Evolutionary conservation across 352 stramenopile genomes (phyloP), one percentile per base, ranked within the genome.

Genomic region (Blastocystis sp.): DNA sequence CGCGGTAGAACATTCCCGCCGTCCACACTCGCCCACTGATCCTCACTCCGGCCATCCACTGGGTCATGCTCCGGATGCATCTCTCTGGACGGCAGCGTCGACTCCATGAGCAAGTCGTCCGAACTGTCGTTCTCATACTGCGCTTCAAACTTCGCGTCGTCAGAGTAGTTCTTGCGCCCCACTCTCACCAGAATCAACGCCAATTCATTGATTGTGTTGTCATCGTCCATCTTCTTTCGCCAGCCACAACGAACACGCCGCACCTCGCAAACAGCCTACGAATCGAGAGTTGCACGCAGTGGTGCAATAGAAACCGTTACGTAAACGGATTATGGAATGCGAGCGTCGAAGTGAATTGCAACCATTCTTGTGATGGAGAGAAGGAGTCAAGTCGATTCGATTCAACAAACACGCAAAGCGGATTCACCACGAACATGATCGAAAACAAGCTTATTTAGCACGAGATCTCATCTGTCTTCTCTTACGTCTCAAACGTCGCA

Each of bases 391-490:
- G 24, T 24, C 12, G 12, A 61, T 12, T 12, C n/a, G 26, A 10
- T 76, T 76, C 10, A 1, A 55, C 45, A 55, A 55, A 55, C 45
- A 55, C 45, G 45, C 45, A 6, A 55, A 55, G 45, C 45, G 45
- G 45, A 55, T 55, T 55, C 45, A 55, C 45, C 45, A 55, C 0
- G 16, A 55, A 19, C 45, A 55, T 55, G 45, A 55, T 69, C 6
- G 62, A 41, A 69, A 41, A 69, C 35, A 35, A 67, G 74, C 62
- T 82, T 82, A 82, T 66, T 70, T 82, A 63, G 59, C 62, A 51
- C 59, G 74, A 37, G 74, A 24, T 82, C 74, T 82, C 74, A 71
- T 82, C 45, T 82, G 74, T 82, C 74, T 82, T 82, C 74, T 82
- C 74, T 82, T 82, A 26, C 74, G 59, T 82, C 74, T 82, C 66